Evolutionary conservation across 2,329 filamentous ascomycete species (phyloP), one percentile per base, ranked within the genome.

Genomic region (Dendryphion nanum): DNA sequence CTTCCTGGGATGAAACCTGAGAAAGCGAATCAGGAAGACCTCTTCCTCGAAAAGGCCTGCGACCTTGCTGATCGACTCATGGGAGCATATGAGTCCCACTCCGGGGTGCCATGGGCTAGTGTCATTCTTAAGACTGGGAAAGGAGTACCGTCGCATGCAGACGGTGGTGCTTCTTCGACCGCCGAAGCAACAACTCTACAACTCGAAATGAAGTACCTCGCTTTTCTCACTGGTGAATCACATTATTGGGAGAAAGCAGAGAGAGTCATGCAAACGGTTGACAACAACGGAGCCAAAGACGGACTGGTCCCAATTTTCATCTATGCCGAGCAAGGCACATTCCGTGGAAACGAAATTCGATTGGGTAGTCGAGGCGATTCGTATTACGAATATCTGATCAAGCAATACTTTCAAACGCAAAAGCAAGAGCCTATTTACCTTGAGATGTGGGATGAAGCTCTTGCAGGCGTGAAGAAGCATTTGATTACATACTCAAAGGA

Each of bases 351-450:
- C 15, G 95, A 96, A 59, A 91, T 98, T 56, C 86, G 93, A 14
- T 76, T 97, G 16, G 93, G 93, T 26, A 96, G 89, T 63, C 81
- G 93, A 44, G 93, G 93, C 31, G 93, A 98, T 71, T 96, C 90
- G 33, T 98, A 97, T 70, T 98, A 98, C 69, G 78, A 98, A 69
- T 98, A 98, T 64, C 80, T 98, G 35, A 94, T 97, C 73, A 98
- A 98, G 71, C 93, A 98, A 65, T 97, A 95, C 62, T 76, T 96
- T 15, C 93, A 98, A 67, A 98, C 93, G 10, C 87, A 86, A 40
- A 82, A 86, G 61, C 76, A 90, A 57, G 91, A 98, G 63, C 75
- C 82, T 0, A 70, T 97, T 13, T 98, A 98, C 66, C 75, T 83
- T 48, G 86, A 93, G 12, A 87, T 98, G 82, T 98, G 94, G 90